Evolutionary conservation across 768 basidiomycete species (phyloP).

Genomic region (Xerocomellus intermedius): DNA sequence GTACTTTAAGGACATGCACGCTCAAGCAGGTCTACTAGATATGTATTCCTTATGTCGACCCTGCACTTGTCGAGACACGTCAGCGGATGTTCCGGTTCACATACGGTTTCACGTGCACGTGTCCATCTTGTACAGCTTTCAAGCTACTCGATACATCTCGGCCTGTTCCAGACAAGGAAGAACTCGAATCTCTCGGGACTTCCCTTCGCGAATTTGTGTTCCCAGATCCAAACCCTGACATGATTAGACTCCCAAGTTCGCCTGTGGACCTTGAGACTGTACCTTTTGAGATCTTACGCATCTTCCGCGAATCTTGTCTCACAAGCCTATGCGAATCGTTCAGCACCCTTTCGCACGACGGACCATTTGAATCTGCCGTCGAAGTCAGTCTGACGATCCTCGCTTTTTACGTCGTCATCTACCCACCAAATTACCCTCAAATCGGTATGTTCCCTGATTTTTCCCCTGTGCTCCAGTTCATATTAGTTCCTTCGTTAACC

Average conservation of each 20-base stretch:
- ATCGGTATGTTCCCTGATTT: constrained; percentile 50
- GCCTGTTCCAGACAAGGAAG: constrained; percentile 33
- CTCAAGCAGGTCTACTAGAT: constrained; percentile 44
- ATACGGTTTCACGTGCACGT: constrained; percentile 69
- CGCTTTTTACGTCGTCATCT: constrained; percentile 66
- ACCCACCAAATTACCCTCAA: constrained; percentile 79
- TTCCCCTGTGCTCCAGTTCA: not conserved
- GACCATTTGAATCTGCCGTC: constrained; percentile 51
- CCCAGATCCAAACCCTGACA: constrained; percentile 18
- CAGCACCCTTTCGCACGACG: constrained; percentile 69
- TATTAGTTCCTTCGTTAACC: not conserved
- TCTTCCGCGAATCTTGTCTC: constrained; percentile 61
- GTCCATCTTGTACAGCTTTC: constrained; percentile 54
- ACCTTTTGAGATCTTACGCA: constrained; percentile 39
- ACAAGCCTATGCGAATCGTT: constrained; percentile 59
- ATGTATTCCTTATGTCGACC: constrained; percentile 74
- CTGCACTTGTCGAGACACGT: constrained; percentile 63
- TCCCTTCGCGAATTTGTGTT: constrained; percentile 42
- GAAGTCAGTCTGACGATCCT: constrained; percentile 55
- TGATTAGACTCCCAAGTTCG: not conserved
- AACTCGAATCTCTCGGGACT: constrained; percentile 18
- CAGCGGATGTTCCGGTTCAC: constrained; percentile 55
- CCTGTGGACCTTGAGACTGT: constrained; percentile 31
- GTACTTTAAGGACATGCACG: not conserved
- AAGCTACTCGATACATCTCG: constrained; percentile 37